Base-by-base conservation (phyloP, 2,329 filamentous ascomycete species). In the Aspergillus floridensis region DNA sequence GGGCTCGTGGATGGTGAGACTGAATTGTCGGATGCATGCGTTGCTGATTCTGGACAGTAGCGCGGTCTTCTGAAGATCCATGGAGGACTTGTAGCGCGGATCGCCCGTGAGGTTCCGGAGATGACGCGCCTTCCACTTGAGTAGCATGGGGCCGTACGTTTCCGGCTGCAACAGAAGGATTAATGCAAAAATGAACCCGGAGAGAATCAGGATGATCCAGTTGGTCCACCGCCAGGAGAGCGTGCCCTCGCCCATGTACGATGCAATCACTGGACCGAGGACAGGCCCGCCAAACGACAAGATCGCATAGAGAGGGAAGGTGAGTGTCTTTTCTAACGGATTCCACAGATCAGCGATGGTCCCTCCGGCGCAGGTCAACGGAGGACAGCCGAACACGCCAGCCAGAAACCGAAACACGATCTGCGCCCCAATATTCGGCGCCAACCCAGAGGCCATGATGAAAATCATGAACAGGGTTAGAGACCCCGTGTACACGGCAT, bases 251-350 rank as follows among this genome's bases (percentile, higher is more conserved):
- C 67, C 67, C 49, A 70, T 68, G 29, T 65, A 68, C 1, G 64
- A 64, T 2, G 64, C 63, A 49, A 68, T 52, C 5, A 67, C 65
- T 3, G 66, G 66, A 4, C 59, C 63, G 2, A 74, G 59, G 1
- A 70, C 63, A 1, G 66, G 65, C 57, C 75, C 73, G 2, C 70
- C 68, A 46, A 78, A 77, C 5, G 79, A 80, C 0, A 78, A 74
- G 64, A 79, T 79, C 0, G 81, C 79, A 58, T 82, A 82, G 2
- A 83, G 66, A 0, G 81, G 82, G 58, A 84, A 84, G 10, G 77
- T 77, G 52, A 78, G 79, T 0, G 80, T 79, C 52, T 79, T 74
- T 63, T 84, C 81, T 31, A 80, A 69, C 0, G 80, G 76, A 48
- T 72, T 74, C 68, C 79, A 83, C 35, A 83, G 70, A 65, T 83